These are phyloP conservation scores for Xylariaceae sp. DNA, from an alignment of 2,329 filamentous ascomycete species.

Conservation along the genomic window DNA sequence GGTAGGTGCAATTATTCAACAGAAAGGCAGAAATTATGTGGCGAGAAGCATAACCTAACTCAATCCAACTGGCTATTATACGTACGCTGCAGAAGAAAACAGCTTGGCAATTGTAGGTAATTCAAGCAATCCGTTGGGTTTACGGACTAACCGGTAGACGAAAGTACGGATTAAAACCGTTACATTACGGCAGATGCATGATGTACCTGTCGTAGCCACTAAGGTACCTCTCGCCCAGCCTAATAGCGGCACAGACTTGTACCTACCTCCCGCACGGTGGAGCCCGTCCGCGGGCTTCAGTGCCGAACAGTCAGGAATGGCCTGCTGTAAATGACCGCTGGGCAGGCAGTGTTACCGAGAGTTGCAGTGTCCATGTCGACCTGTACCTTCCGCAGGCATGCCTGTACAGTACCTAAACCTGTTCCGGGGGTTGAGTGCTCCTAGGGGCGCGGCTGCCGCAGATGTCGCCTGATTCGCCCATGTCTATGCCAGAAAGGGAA, in stretches of 20 bases:
- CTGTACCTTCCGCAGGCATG: not conserved
- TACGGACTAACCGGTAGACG: no score
- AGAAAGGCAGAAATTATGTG: no score
- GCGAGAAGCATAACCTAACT: no score
- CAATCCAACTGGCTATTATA: no score
- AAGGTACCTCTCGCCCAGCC: not conserved
- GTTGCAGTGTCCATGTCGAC: not conserved
- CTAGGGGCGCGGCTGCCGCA: constrained; percentile 7
- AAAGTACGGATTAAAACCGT: not conserved
- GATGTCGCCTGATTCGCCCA: constrained; percentile 26
- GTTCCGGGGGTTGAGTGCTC: constrained; percentile 16
- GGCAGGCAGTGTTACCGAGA: not conserved
- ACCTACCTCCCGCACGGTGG: no score
- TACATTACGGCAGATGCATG: not conserved
- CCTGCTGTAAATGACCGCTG: not conserved
- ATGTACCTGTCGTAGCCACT: not conserved
- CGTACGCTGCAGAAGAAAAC: no score
- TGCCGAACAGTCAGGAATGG: not conserved
- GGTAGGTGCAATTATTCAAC: no score
- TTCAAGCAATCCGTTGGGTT: no score
- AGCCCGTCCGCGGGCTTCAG: no score
- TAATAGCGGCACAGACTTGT: not conserved
- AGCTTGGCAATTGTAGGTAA: no score
- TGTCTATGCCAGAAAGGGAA: constrained; percentile 20
- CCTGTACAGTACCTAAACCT: constrained; percentile 13